These are phyloP conservation scores for Trichosanthes truncata DNA, from an alignment of 306 rosid genomes.

Conservation along the genomic window DNA sequence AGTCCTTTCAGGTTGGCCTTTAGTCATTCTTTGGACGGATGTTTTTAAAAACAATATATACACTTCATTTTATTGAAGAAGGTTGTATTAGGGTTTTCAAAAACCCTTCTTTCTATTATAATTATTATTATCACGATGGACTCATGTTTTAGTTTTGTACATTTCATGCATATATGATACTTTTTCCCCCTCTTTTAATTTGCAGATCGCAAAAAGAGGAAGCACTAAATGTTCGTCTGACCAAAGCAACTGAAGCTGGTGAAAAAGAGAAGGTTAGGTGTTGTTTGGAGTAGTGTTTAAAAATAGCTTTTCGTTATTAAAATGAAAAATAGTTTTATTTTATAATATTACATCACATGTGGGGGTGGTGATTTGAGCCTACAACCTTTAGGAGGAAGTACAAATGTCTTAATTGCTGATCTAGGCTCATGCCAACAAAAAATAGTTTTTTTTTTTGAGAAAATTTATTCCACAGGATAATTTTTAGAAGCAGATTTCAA, in stretches of 20 bases:
- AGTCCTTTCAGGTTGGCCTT: background rate
- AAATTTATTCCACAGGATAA: background rate
- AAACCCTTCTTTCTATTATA: background rate
- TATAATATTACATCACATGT: background rate
- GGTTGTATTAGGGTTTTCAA: background rate
- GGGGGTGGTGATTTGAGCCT: background rate
- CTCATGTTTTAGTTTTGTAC: constrained; percentile 1
- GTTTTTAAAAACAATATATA: background rate
- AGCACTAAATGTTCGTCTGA: constrained; percentile 75
- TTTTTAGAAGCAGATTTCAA: background rate
- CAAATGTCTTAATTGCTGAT: background rate
- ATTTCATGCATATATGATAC: constrained; percentile 8
- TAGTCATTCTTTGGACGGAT: background rate
- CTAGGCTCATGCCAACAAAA: background rate
- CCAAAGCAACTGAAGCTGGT: constrained; percentile 57
- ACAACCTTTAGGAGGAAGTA: background rate
- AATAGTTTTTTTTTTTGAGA: background rate
- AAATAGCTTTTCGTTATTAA: constrained; percentile 5
- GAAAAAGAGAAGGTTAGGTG: constrained; percentile 85
- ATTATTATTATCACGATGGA: background rate
- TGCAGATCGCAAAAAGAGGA: constrained; percentile 81
- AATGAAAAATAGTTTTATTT: background rate
- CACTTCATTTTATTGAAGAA: background rate
- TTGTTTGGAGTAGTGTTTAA: constrained; percentile 9
- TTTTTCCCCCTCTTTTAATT: constrained; percentile 8